Percentiles rank a stretch among this genome's conserved stretches.
Conservation (phyloP, 345 rosid species). For the Arabidopsis arenosa region DNA sequence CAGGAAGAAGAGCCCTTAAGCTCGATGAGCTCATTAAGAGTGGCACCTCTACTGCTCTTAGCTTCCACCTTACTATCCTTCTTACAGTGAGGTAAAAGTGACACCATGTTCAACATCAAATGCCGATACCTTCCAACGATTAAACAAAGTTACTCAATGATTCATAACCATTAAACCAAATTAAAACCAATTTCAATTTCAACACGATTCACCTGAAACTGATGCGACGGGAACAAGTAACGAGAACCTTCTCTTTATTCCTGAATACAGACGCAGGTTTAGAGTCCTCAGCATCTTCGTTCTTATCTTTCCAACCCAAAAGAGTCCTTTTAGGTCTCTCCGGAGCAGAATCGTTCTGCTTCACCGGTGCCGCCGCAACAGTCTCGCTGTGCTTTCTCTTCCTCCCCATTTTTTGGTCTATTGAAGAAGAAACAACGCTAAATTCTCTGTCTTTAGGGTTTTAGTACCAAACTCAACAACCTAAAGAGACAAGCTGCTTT, state of each 20-base stretch:
- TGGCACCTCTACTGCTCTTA: conserved; percentile 72
- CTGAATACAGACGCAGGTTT: conserved; percentile 53
- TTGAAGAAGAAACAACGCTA: background rate
- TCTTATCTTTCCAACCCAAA: conserved; percentile 81
- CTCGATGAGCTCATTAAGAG: conserved; percentile 89
- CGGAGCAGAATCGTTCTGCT: conserved; percentile 57
- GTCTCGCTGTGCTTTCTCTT: conserved; percentile 82
- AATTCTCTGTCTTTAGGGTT: conserved; percentile 27
- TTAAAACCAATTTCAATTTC: background rate
- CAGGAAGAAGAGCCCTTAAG: conserved; percentile 83
- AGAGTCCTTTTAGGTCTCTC: conserved; percentile 82
- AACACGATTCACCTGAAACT: conserved; percentile 66
- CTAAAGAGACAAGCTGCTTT: conserved; percentile 28
- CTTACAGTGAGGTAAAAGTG: conserved; percentile 93
- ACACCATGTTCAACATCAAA: conserved; percentile 92
- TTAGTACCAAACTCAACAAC: conserved; percentile 17
- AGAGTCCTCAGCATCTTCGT: conserved; percentile 42
- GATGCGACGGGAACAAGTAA: conserved; percentile 93
- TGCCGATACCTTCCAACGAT: conserved; percentile 72
- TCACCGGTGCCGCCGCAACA: conserved; percentile 47
- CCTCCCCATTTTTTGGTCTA: conserved; percentile 58
- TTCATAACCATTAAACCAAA: conserved; percentile 1
- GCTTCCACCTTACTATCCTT: conserved; percentile 93
- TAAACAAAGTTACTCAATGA: background rate
- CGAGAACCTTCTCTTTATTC: conserved; percentile 94